Conservation (phyloP, 805 yeast genomes). For the Saturnispora diversa region DNA sequence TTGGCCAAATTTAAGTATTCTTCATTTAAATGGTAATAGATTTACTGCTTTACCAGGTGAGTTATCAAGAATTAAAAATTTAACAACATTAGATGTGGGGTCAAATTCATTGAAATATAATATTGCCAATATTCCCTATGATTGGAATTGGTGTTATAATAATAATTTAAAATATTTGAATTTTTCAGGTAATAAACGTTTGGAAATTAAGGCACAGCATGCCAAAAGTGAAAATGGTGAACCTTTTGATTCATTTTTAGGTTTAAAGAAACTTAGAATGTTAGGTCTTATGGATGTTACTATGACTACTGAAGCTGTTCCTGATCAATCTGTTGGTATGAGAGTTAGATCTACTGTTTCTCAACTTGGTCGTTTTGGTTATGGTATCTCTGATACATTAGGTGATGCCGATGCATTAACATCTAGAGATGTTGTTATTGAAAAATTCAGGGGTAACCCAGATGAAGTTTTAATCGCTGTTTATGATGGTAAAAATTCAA, state of each 20-base stretch:
- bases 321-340: constrained; percentile 75
- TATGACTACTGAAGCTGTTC: constrained; percentile 76
- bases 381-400: constrained; percentile 86
- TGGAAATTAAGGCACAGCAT: constrained; percentile 72
- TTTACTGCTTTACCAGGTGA: constrained; percentile 86
- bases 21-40: constrained; percentile 76
- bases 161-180: constrained; percentile 68
- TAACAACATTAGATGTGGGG: constrained; percentile 80
- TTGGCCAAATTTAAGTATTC: constrained; percentile 46
- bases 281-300: constrained; percentile 95
- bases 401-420: constrained; percentile 61
- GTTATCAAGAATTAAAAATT: constrained; percentile 53
- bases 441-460: constrained; percentile 77
- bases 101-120: constrained; percentile 86
- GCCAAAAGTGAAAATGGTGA: constrained; percentile 42
- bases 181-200: constrained; percentile 85
- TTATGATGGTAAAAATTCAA: constrained; percentile 74
- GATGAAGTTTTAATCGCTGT: constrained; percentile 75
- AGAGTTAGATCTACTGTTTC: constrained; percentile 90
- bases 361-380: constrained; percentile 61
- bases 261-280: constrained; percentile 57
- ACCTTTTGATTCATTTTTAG: constrained; percentile 59
- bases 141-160: constrained; percentile 96
- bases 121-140: constrained; percentile 89
- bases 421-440: constrained; percentile 77